Evolutionary conservation across 331 rosid genomes (phyloP), one percentile per base, ranked within the genome.

Genomic region (Erythrophleum ivorense): DNA sequence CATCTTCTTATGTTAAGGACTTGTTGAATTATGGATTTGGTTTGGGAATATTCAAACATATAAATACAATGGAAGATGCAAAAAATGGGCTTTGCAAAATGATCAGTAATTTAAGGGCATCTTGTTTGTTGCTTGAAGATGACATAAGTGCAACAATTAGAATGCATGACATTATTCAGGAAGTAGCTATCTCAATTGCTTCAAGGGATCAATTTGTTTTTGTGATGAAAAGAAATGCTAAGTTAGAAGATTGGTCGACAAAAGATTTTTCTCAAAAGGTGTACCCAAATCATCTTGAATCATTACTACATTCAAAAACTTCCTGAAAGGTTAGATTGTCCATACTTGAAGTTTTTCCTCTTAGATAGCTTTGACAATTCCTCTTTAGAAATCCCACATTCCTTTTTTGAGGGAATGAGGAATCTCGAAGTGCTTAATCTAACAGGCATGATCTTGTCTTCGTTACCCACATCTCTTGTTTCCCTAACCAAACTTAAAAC

Each of bases 1-100:
- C 45, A 19, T 0, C 0, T 0, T 3, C 7, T 62, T 0, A 0
- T 0, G 2, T 21, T 29, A 3, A 14, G 4, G 0, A 73, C 46
- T 33, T 73, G 50, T 14, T 83, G 34, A 72, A 45, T n/a, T 78
- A 3, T 53, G 21, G 0, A 9, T 9, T 64, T 6, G 73, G 83
- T 7, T 45, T 78, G 48, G 41, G 57, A 2, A n/a, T 83, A 34
- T n/a, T 83, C 7, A 38, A 75, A 9, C 4, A 7, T 0, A 48
- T 31, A 1, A 5, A 1, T 16, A 48, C 78, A 0, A 0, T 43
- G 40, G 41, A 69, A 40, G 48, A 18, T 29, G 78, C 81, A 68
- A 14, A 16, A 18, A 6, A 10, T 55, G 43, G 48, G 15, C 48
- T 84, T 6, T 0, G 9, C 13, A 24, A 34, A 0, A 0, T 50